Base-by-base conservation (phyloP, 306 rosid species). In the Dalbergia cochinchinensis region DNA sequence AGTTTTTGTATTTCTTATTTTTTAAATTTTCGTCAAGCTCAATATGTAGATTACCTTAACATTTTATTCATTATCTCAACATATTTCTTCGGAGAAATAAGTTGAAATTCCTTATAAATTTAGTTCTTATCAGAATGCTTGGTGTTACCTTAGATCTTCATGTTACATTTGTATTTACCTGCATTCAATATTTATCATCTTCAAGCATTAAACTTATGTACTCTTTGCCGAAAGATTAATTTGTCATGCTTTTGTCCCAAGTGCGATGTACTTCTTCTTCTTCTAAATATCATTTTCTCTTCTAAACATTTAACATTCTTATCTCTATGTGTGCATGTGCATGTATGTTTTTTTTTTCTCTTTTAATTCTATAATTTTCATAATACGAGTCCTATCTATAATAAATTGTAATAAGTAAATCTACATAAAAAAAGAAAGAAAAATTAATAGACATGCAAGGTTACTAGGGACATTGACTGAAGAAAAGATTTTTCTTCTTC, bases 291-390 rank as follows among this genome's bases (percentile, higher is more conserved):
- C 14, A 50, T 57, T 14, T 64, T 66, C 33, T 42, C 41, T 37
- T 4, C 31, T 67, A 42, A 31, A 54, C 48, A 31, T 12, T 33
- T 19, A 14, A 16, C 35, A 76, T 51, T 64, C 59, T 35, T 44
- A 8, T 83, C 94, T 68, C 45, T 84, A 31, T 87, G 92, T 34
- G 1, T 26, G 31, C 1, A 1, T 26, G 31, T 26, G 31, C 2
- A 0, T 2, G 31, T 2, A 0, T 26, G 31, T 26, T 26, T 26
- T 1, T 26, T 26, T 26, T 26, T 26, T n/a, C n/a, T n/a, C n/a
- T 35, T 37, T 62, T 69, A 26, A 26, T 26, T 26, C 31, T 26
- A 26, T 26, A 26, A 2, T 26, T 26, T 26, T 26, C 31, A 26
- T 26, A 26, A 26, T 26, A 26, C 2, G 64, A 71, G 18, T 71